Base-by-base conservation (phyloP, 1,284 basidiomycete species). In the Blastosporella zonata region DNA sequence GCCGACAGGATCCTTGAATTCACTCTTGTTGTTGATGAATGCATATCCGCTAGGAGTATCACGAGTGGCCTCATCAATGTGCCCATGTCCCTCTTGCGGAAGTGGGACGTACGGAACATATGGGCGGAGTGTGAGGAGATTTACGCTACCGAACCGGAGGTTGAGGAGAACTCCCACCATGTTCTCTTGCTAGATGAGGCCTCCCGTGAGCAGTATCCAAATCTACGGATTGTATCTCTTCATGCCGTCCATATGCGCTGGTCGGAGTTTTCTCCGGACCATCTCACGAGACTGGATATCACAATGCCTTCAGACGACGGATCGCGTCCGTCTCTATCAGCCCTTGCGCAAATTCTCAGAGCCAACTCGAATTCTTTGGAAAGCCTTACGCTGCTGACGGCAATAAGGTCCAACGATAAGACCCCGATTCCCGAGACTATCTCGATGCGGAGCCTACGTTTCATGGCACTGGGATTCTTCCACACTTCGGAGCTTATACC, bases 261-360 rank as follows among this genome's bases (percentile, higher is more conserved):
- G 52, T n/a, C 45, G n/a, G 35, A 25, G 3, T 54, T 51, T 35
- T 47, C 39, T 34, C 52, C 44, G 9, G 21, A 12, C 6, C 46
- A 47, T n/a, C 38, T 51, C 7, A 34, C 27, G 2, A 7, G 7
- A 2, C 28, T 54, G 6, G 49, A 54, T 17, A 36, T 54, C n/a
- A 36, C n/a, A 1, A 42, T 51, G 33, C 12, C 47, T 5, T 42
- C 41, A 13, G 20, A 7, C 2, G 20, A 7, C 2, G 33, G 18
- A 15, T 40, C 27, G 15, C 49, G 49, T 18, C 52, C 42, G 7
- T 31, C 35, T 8, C n/a, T 40, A 12, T 17, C 12, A 2, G 23
- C 20, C 15, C 22, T 54, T 8, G 36, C 10, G 17, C 3, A 21
- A 7, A 46, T 54, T 29, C 46, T 54, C 5, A 20, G 35, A 7